phyloP scores from a whole-genome alignment of 2,329 filamentous ascomycete genomes.

The Aspergillus sp. region DNA sequence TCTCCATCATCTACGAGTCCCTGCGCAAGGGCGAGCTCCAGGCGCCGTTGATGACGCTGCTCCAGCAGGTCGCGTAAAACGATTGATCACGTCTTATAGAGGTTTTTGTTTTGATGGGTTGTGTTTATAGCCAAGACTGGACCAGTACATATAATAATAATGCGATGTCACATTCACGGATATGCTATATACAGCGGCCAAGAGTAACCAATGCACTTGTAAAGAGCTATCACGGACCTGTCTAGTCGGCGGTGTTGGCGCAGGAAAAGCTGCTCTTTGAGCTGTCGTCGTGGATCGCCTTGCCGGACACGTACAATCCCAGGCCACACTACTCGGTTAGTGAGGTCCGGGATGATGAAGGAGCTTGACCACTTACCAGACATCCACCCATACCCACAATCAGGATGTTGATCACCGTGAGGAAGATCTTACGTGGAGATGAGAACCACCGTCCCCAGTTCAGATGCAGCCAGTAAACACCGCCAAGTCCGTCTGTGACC shows the following conservation, averaged over 20 bases:
- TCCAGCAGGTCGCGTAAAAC: constrained; percentile 3
- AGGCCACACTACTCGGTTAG: constrained; percentile 28
- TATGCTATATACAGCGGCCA: constrained; percentile 2
- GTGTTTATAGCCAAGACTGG: not conserved
- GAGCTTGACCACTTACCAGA: constrained; percentile 18
- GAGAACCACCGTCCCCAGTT: constrained; percentile 44
- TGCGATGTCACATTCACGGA: not conserved
- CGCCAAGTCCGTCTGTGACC: constrained; percentile 37
- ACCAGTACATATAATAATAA: not conserved
- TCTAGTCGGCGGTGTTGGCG: constrained; percentile 28
- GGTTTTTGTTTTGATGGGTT: not conserved
- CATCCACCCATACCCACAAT: constrained; percentile 38
- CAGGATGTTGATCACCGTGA: constrained; percentile 46
- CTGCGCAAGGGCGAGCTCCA: constrained; percentile 15
- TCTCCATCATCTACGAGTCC: constrained; percentile 23
- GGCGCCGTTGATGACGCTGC: constrained; percentile 8
- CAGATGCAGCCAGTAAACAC: constrained; percentile 49
- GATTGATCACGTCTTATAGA: not conserved
- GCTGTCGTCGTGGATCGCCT: constrained; percentile 32
- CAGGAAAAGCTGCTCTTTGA: constrained; percentile 40
- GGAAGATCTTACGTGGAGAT: constrained; percentile 43
- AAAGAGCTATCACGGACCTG: not conserved
- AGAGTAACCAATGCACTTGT: not conserved
- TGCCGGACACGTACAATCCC: constrained; percentile 39
- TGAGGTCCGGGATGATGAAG: not conserved